Evolutionary conservation across 805 yeast species (phyloP), one percentile per base, ranked within the genome.

Genomic region (Ogataea nonfermentans): DNA sequence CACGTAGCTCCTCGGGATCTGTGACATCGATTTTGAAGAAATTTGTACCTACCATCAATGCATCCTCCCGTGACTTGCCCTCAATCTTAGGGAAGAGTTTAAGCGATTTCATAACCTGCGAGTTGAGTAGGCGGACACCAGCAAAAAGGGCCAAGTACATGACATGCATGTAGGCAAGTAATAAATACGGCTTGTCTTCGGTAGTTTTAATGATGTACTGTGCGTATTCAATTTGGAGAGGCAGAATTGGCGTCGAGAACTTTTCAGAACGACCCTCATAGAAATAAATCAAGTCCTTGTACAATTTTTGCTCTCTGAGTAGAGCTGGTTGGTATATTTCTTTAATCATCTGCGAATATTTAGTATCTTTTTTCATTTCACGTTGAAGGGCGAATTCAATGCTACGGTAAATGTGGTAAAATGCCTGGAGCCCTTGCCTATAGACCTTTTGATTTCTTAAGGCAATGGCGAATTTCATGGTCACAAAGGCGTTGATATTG

Each of bases 121-220:
- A 79, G 44, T 81, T 67, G 77, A 87, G 72, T 24, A 86, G 69
- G 47, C 80, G 70, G 12, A 95, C 95, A 35, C 95, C 95, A 2
- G 95, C 95, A 66, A 86, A 86, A 35, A 86, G 71, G 0, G 93
- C 95, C 55, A 86, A 65, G 62, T 86, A 86, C 78, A 86, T 73
- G 33, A 84, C 93, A 58, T 86, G 95, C 67, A 87, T 77, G 61
- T 86, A 86, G 4, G 95, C 93, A 32, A 86, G 67, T 25, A 86
- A 61, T 14, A 84, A 61, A 50, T 83, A 76, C 6, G 95, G 95
- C 54, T 81, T 80, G 31, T 73, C 79, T 29, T 55, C 56, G 24
- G 83, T 73, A 7, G 70, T 71, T 33, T 63, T 57, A 26, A 67
- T 63, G 40, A 86, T 83, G 56, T 82, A 88, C 26, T 79, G 59